Evolutionary conservation across 148 eudicot genomes (phyloP).

Genomic region (Euryodendron excelsum): DNA sequence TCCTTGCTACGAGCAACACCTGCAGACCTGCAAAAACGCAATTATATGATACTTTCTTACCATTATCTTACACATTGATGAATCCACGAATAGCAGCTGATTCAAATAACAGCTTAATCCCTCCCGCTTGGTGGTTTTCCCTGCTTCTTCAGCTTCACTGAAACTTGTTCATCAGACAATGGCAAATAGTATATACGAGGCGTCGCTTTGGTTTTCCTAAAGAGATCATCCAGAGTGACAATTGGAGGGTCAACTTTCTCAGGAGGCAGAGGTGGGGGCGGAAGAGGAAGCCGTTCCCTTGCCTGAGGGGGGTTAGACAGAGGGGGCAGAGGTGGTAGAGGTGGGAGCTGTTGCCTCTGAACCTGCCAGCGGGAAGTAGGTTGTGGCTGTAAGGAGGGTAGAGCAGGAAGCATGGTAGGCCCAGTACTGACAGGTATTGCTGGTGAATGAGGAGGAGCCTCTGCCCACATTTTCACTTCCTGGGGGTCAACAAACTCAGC

Average conservation of each 20-base stretch:
- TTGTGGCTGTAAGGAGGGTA: slow-evolving; percentile 31
- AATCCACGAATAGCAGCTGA: slow-evolving; percentile 22
- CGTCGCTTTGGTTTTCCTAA: slow-evolving; percentile 80
- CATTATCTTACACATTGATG: slow-evolving; percentile 14
- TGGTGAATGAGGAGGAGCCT: slow-evolving; percentile 49
- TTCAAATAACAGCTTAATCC: slow-evolving; percentile 24
- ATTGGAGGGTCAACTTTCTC: slow-evolving; percentile 78
- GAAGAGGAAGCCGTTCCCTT: slow-evolving; percentile 57
- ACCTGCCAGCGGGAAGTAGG: slow-evolving; percentile 56
- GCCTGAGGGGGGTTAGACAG: slow-evolving; percentile 51
- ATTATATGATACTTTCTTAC: slow-evolving; percentile 42
- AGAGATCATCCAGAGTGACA: slow-evolving; percentile 87
- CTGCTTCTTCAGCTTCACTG: slow-evolving; percentile 45
- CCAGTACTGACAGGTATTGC: slow-evolving; percentile 43
- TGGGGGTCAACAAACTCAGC: slow-evolving; percentile 93
- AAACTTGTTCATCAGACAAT: slow-evolving; percentile 77
- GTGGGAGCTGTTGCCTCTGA: slow-evolving; percentile 47
- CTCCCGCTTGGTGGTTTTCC: slow-evolving; percentile 55
- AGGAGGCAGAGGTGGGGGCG: slow-evolving; percentile 51
- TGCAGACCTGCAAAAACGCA: slow-evolving; percentile 63
- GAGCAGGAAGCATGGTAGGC: slow-evolving; percentile 24
- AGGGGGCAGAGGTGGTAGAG: slow-evolving; percentile 71
- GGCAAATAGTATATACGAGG: slow-evolving; percentile 94
- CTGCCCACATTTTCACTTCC: slow-evolving; percentile 66
- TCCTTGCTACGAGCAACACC: slow-evolving; percentile 35